Conservation (phyloP, 2,329 filamentous ascomycete genomes). For the Fusarium ambrosium region DNA sequence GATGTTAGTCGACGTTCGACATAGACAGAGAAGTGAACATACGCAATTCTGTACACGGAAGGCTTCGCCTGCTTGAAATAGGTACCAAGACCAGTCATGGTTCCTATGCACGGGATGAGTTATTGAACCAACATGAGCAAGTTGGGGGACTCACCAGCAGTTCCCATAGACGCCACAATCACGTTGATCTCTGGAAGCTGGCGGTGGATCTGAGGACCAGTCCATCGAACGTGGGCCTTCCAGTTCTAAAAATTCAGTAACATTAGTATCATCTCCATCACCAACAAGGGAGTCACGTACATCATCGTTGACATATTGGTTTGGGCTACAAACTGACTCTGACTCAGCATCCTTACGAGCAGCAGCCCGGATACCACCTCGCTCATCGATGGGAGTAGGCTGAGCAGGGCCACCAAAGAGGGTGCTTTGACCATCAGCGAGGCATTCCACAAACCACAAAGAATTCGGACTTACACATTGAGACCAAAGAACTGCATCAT, state of each 20-base stretch:
- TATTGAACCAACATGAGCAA: not conserved
- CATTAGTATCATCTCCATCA: not conserved
- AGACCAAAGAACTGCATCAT: constrained; percentile 54
- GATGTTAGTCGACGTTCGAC: constrained; percentile 12
- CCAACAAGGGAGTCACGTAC: constrained; percentile 22
- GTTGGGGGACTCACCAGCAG: constrained; percentile 45
- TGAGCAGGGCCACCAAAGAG: constrained; percentile 53
- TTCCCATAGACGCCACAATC: constrained; percentile 69
- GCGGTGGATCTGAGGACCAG: constrained; percentile 68
- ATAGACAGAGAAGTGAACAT: constrained; percentile 2
- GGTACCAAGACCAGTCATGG: constrained; percentile 63
- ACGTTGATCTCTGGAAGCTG: constrained; percentile 70
- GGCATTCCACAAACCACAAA: not conserved
- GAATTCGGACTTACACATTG: constrained; percentile 45
- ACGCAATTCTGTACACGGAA: constrained; percentile 57
- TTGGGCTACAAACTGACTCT: constrained; percentile 48
- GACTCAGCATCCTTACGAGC: constrained; percentile 49
- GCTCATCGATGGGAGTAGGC: constrained; percentile 50
- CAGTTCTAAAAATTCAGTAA: constrained; percentile 56
- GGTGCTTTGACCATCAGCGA: constrained; percentile 39
- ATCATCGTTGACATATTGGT: constrained; percentile 53
- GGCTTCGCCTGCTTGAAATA: constrained; percentile 67
- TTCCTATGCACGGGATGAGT: constrained; percentile 47
- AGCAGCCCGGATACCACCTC: constrained; percentile 50
- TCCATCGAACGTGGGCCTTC: constrained; percentile 69